Conservation (phyloP, 2,329 filamentous ascomycete species). For the Clonostachys rosea region DNA sequence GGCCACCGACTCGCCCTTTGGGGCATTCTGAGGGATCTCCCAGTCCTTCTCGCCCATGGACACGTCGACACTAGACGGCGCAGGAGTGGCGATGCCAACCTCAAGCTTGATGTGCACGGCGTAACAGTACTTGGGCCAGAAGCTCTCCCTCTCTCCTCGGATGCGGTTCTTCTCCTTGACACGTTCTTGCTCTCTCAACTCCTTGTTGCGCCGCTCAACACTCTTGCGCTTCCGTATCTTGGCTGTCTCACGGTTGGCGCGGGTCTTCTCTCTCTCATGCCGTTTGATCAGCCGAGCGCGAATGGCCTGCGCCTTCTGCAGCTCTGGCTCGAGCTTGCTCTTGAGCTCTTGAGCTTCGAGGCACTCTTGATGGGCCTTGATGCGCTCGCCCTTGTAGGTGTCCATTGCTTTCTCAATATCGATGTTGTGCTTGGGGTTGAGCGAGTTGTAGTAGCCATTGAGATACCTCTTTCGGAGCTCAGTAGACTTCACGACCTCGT, state of each 20-base stretch:
- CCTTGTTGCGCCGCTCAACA: conserved; percentile 25
- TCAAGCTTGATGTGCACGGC: conserved; percentile 47
- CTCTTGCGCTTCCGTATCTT: conserved; percentile 27
- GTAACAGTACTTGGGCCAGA: conserved; percentile 47
- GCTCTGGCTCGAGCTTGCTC: conserved; percentile 23
- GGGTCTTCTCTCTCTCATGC: conserved; percentile 17
- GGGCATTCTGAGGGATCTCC: conserved; percentile 16
- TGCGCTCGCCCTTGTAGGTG: conserved; percentile 35
- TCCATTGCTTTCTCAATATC: conserved; percentile 29
- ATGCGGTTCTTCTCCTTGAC: conserved; percentile 37
- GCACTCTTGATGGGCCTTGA: conserved; percentile 33
- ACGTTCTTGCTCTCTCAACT: conserved; percentile 26
- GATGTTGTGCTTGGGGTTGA: conserved; percentile 23
- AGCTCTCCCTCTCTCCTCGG: conserved; percentile 33
- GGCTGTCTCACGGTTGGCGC: conserved; percentile 16
- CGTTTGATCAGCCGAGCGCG: conserved; percentile 17
- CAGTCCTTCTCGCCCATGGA: conserved; percentile 48
- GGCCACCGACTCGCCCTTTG: conserved; percentile 28
- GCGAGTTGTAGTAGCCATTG: conserved; percentile 27
- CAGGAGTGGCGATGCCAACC: conserved; percentile 22
- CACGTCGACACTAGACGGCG: conserved; percentile 42
- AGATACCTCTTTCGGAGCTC: conserved; percentile 32
- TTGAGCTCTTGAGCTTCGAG: conserved; percentile 20
- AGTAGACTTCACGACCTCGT: conserved; percentile 10
- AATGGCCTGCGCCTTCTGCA: conserved; percentile 23